These are phyloP conservation scores for Conringia planisiliqua DNA, from an alignment of 345 rosid species.

Conservation along the genomic window DNA sequence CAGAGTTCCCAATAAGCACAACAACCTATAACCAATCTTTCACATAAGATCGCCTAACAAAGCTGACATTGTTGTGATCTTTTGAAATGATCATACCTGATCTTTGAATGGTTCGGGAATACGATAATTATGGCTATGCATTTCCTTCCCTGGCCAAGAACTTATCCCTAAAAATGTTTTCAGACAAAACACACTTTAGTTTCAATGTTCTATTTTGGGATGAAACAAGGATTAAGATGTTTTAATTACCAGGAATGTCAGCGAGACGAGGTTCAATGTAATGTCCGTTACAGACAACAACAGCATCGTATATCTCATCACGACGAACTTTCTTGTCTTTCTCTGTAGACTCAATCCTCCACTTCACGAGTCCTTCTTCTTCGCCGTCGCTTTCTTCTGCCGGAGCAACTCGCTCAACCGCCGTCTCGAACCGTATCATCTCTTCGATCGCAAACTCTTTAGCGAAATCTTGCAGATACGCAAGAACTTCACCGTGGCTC, in stretches of 20 bases:
- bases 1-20: slow-evolving; percentile 63
- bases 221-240: background rate
- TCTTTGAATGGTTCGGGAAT: slow-evolving; percentile 55
- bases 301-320: slow-evolving; percentile 66
- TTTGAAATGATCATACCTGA: slow-evolving; percentile 42
- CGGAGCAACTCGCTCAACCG: slow-evolving; percentile 47
- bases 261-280: slow-evolving; percentile 65
- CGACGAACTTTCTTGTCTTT: slow-evolving; percentile 1
- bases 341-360: slow-evolving; percentile 55
- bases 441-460: slow-evolving; percentile 60
- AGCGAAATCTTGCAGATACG: slow-evolving; percentile 57
- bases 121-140: slow-evolving; percentile 87
- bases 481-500: slow-evolving; percentile 63
- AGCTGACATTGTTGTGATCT: no score
- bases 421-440: slow-evolving; percentile 56
- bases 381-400: slow-evolving; percentile 9
- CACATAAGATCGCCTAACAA: no score
- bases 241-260: slow-evolving; percentile 49
- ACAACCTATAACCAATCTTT: slow-evolving; percentile 46
- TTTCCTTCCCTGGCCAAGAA: slow-evolving; percentile 87
- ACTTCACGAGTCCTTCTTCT: slow-evolving; percentile 36
- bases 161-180: slow-evolving; percentile 47
- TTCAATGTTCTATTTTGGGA: no score
- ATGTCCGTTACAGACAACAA: slow-evolving; percentile 72
- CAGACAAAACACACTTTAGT: background rate